Evolutionary conservation across 2,329 filamentous ascomycete genomes (phyloP), one percentile per base, ranked within the genome.

Genomic region (Trichoderma sp.): DNA sequence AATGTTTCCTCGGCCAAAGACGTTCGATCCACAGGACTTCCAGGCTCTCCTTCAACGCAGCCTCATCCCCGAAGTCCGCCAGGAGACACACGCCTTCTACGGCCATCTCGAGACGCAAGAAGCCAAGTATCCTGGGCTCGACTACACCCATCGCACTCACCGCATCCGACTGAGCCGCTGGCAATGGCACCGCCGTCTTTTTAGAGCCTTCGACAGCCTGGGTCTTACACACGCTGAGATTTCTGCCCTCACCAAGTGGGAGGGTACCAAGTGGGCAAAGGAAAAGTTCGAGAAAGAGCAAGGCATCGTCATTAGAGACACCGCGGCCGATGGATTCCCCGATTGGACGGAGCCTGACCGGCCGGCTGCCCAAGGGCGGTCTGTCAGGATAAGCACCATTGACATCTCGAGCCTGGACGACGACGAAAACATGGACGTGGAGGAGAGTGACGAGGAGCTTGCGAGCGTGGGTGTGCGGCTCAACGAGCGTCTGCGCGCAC

Each of bases 231-330:
- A 88, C 71, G 83, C 85, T 76, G 92, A 95, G 79, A 93, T 95
- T 75, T 85, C 88, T 68, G 84, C 85, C 63, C 84, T 95, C 78
- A 94, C 92, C 72, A 91, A 92, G 77, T 95, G 92, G 92, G 92
- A 95, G 82, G 92, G 92, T 71, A 95, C 92, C 11, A 90, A 91
- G 73, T 95, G 92, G 92, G 93, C 93, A 73, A 91, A 94, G 78
- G 91, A 94, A 78, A 88, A 92, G 69, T 95, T 90, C 78, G 92
- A 95, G 83, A 86, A 87, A 71, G 92, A 95, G 77, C 91, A 94
- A 77, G 90, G 90, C 39, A 86, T 92, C 72, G 82, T 82, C 34
- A 93, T 95, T 73, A 81, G 83, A 62, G 93, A 95, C 78, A 94
- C 92, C 6, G 91, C 92, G 1, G 88, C 87, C 66, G 90, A 93